These are phyloP conservation scores for Euphorbia celastroides DNA, from an alignment of 441 rosid genomes.

Conservation along the genomic window DNA sequence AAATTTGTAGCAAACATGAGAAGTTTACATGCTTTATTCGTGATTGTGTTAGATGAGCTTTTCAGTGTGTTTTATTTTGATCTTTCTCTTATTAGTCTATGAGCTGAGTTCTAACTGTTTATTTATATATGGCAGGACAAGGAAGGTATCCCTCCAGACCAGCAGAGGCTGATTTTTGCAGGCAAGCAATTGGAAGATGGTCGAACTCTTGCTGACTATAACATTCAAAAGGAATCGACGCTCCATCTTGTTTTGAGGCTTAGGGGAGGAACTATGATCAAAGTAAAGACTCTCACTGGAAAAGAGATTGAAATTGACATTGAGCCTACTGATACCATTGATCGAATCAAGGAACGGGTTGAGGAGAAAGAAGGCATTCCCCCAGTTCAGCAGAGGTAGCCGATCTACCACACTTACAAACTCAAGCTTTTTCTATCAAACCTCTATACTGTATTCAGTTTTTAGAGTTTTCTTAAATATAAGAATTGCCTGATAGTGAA, in stretches of 20 bases:
- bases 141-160: constrained; percentile 92
- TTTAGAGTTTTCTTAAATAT: not conserved
- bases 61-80: not conserved
- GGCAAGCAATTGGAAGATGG: constrained; percentile 97
- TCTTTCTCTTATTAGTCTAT: too few species aligned
- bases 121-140: constrained; percentile 50
- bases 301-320: constrained; percentile 93
- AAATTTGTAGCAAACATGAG: not conserved
- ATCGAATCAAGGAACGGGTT: constrained; percentile 91
- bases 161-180: too few species aligned
- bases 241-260: constrained; percentile 92
- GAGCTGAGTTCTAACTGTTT: not conserved
- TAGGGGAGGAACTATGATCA: constrained; percentile 95
- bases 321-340: constrained; percentile 88
- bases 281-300: constrained; percentile 91
- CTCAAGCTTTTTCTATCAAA: not conserved
- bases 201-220: constrained; percentile 78
- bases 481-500: not conserved
- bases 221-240: too few species aligned
- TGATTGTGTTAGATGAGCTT: not conserved
- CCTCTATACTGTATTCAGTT: not conserved
- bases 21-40: not conserved
- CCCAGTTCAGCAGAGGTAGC: constrained; percentile 90
- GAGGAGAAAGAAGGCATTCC: constrained; percentile 99
- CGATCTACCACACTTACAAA: not conserved